Evolutionary conservation across 2,329 filamentous ascomycete genomes (phyloP), one percentile per base, ranked within the genome.

Genomic region (Aspergillus jensenii): DNA sequence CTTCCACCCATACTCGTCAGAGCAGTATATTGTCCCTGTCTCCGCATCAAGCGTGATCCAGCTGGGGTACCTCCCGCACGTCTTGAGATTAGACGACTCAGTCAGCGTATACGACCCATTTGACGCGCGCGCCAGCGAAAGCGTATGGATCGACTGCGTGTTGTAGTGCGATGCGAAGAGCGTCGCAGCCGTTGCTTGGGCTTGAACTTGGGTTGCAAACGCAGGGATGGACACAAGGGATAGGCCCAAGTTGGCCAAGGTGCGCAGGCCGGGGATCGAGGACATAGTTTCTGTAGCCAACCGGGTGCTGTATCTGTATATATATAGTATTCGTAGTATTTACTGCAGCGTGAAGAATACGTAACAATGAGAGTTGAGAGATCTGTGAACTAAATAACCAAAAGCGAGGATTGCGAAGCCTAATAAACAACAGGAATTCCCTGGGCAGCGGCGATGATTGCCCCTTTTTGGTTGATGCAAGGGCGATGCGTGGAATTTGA

Each of bases 81-180:
- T 67, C 19, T 71, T 59, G n/a, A 65, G 54, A 5, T 66, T 60
- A 15, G 67, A 59, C 6, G 67, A 54, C 11, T 70, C 46, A 1
- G 63, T 55, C 7, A 74, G 67, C 6, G 60, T 45, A 39, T 62
- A 60, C 21, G 62, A 65, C n/a, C 65, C 68, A 25, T 65, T 64
- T 46, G 59, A 62, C 44, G 60, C 59, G 19, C 63, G 59, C 4
- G 50, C 17, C 19, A 76, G 65, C 21, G 67, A 58, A 15, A 78
- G 62, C 2, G 72, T 67, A 31, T 72, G 72, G 41, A 78, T 67
- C 9, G 63, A 68, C 9, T 74, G 73, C 17, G 56, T 55, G 14
- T 61, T 58, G 62, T 78, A 78, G 43, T 76, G 76, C 14, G 75
- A 71, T 40, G 73, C 72, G 58, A 71, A 77, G 49, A 78, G 69